Percentiles rank a stretch among this genome's conserved stretches.
phyloP scores from a whole-genome alignment of 2,329 filamentous ascomycete genomes.

The Trichophyton mentagrophytes region DNA sequence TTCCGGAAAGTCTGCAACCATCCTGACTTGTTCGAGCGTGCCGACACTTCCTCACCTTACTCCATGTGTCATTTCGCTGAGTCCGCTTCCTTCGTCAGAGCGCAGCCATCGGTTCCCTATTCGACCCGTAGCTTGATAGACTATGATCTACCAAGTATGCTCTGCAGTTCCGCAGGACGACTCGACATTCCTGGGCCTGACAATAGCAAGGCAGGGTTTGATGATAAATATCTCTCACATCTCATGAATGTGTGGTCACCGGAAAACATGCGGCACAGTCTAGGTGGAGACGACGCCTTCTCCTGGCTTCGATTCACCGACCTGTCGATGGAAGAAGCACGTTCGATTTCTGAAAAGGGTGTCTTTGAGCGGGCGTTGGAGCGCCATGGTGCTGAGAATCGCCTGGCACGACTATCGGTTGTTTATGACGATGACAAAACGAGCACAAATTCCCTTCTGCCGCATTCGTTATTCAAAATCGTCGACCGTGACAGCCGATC shows the following conservation, averaged over 20 bases:
- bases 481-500: conserved; percentile 53
- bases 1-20: conserved; percentile 99
- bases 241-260: conserved; percentile 86
- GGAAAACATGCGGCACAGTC: conserved; percentile 57
- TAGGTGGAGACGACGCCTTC: conserved; percentile 50
- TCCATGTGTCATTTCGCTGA: conserved; percentile 81
- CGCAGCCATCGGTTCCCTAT: conserved; percentile 71
- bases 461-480: conserved; percentile 72
- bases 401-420: conserved; percentile 54
- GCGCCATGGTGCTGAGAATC: conserved; percentile 39
- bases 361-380: conserved; percentile 62
- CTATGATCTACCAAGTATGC: conserved; percentile 64
- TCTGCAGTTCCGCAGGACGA: conserved; percentile 72
- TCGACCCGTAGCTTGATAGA: conserved; percentile 78
- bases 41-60: conserved; percentile 78
- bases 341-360: conserved; percentile 53
- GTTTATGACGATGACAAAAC: conserved; percentile 53
- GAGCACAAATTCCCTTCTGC: conserved; percentile 51
- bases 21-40: conserved; percentile 89
- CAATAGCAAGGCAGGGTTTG: conserved; percentile 68
- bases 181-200: conserved; percentile 59
- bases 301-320: conserved; percentile 86
- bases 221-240: conserved; percentile 60
- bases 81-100: conserved; percentile 86
- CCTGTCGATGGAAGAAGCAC: conserved; percentile 58